Conservation (phyloP, 345 rosid species). For the Tarenaya hassleriana region DNA sequence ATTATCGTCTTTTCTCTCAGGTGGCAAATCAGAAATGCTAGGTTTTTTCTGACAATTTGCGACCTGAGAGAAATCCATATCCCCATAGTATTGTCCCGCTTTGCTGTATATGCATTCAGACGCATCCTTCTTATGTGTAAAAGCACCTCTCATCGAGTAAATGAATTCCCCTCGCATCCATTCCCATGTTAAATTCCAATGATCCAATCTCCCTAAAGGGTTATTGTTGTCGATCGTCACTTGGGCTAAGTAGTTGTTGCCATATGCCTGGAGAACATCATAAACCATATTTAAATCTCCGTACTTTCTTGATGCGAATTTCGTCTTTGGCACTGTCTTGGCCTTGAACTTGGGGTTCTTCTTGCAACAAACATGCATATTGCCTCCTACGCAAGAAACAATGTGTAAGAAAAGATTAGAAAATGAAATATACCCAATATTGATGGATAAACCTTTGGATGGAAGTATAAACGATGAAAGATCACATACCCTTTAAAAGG, state of each 20-base stretch:
- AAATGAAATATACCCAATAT: background rate
- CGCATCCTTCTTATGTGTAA: conserved; percentile 43
- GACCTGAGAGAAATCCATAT: conserved; percentile 63
- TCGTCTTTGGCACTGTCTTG: conserved; percentile 33
- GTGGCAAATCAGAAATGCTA: conserved; percentile 65
- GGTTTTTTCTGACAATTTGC: conserved; percentile 63
- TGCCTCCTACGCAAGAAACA: conserved; percentile 38
- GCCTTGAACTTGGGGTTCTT: conserved; percentile 56
- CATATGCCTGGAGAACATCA: conserved; percentile 63
- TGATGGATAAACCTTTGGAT: too few species aligned
- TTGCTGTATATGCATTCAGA: conserved; percentile 59
- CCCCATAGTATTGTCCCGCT: conserved; percentile 51
- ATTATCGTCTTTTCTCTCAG: conserved; percentile 44
- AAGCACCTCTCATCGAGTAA: conserved; percentile 75
- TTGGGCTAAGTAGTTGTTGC: conserved; percentile 72
- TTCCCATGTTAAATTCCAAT: conserved; percentile 94
- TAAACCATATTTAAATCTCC: conserved; percentile 66
- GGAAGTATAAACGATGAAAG: too few species aligned
- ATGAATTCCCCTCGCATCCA: conserved; percentile 92
- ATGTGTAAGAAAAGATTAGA: background rate
- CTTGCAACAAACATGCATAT: conserved; percentile 64
- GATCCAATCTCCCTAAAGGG: conserved; percentile 74
- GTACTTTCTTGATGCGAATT: conserved; percentile 41
- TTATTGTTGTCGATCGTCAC: conserved; percentile 74
- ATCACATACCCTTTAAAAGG: too few species aligned